Percentiles rank a stretch among this genome's conserved stretches.
Evolutionary conservation across 1,139 yeast genomes (phyloP).

Genomic region (Meyerozyma guilliermondii): DNA sequence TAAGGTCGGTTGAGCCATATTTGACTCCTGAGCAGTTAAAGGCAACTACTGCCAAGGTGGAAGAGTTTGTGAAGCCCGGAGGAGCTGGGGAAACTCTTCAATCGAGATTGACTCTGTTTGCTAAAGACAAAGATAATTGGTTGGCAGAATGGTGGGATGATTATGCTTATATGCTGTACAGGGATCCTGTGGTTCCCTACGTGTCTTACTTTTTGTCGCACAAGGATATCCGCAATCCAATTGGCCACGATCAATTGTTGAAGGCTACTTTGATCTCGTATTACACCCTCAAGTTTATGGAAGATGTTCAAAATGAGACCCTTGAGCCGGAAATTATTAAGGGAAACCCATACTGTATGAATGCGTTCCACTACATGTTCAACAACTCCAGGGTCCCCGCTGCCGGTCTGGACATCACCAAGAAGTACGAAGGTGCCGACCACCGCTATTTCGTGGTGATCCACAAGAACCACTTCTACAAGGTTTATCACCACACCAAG

Average conservation of each 20-base stretch:
- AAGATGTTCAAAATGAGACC: conserved; percentile 51
- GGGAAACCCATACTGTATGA: conserved; percentile 88
- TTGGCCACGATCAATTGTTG: conserved; percentile 66
- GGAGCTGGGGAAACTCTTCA: conserved; percentile 72
- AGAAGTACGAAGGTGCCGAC: conserved; percentile 41
- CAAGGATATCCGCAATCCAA: conserved; percentile 52
- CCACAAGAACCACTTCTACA: conserved; percentile 77
- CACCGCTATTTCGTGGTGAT: conserved; percentile 72
- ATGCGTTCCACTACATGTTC: conserved; percentile 87
- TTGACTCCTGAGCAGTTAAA: conserved; percentile 49
- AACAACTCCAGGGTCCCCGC: conserved; percentile 82
- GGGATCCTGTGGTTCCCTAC: conserved; percentile 91
- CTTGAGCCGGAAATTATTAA: conserved; percentile 77
- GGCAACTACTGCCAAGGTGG: conserved; percentile 54
- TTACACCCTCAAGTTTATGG: conserved; percentile 53
- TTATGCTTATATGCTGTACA: conserved; percentile 83
- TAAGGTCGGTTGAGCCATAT: conserved; percentile 69
- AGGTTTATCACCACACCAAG: conserved; percentile 61
- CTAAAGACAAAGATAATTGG: conserved; percentile 77
- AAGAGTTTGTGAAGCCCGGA: conserved; percentile 57
- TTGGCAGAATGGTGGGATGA: conserved; percentile 91
- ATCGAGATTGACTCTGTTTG: conserved; percentile 53
- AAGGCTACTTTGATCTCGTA: conserved; percentile 65
- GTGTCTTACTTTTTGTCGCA: conserved; percentile 89
- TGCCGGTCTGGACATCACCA: conserved; percentile 53